Evolutionary conservation across 1,284 basidiomycete genomes (phyloP), one percentile per base, ranked within the genome.

Genomic region (Ustilago sp.): DNA sequence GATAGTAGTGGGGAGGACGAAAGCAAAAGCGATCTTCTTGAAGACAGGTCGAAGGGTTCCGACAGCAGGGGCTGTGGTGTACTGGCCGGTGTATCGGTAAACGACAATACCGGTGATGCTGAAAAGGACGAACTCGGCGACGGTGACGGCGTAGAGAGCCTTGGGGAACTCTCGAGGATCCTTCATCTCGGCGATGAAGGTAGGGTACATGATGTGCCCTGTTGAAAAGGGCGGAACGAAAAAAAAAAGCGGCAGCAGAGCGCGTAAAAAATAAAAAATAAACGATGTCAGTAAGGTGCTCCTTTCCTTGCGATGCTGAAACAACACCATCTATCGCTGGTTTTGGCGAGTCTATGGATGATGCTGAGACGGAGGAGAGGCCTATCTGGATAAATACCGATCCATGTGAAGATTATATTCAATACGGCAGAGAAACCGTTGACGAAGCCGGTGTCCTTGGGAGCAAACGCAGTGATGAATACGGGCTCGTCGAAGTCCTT

Each of bases 121-220:
- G 87, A 91, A 92, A 8, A 91, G 87, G 34, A 90, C 81, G 61
- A 91, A 86, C 82, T 92, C 90, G 36, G 89, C 87, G 17, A 88
- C 87, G 58, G 88, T 89, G 7, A 88, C 85, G 5, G 87, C 84
- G 47, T 87, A 85, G 12, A 87, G 82, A 2, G 87, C 86, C 71
- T 91, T 91, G 31, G 90, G 90, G 86, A 92, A 92, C 68, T 92
- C 91, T 65, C 88, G 88, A 0, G 90, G 90, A 32, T 89, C 86
- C 77, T 88, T 87, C 89, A 90, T 90, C 80, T 90, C 89, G 3
- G 88, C 89, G 63, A 90, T 89, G 75, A 90, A 90, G 79, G 87
- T 73, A 1, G 85, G 85, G 54, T 85, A 86, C 54, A 89, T 83
- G 43, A 89, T 89, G 77, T 92, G 91, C 3, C 55, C 52, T 15